Evolutionary conservation across 2,329 filamentous ascomycete genomes (phyloP).

Genomic region (Ophiosphaerella narmari): DNA sequence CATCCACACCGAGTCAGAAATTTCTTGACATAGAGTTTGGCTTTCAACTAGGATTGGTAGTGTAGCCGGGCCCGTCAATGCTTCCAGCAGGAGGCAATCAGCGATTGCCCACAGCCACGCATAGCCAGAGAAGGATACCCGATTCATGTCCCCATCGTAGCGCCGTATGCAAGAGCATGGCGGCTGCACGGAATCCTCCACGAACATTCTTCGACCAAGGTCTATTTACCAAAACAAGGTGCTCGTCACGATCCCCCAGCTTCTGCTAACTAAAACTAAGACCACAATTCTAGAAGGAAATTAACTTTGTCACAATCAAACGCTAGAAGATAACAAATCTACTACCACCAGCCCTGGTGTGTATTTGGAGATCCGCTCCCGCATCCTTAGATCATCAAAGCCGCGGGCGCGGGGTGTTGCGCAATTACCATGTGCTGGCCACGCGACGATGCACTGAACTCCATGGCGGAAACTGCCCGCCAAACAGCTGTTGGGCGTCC

Average conservation of each 20-base stretch:
- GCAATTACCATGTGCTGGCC: constrained; percentile 6
- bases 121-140: neutral
- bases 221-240: neutral
- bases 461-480: neutral
- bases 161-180: neutral
- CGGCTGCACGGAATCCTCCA: constrained; percentile 1
- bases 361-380: neutral
- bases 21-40: constrained; percentile 16
- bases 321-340: neutral
- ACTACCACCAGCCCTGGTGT: neutral
- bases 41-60: constrained; percentile 10
- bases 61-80: neutral
- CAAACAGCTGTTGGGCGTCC: neutral
- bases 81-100: neutral
- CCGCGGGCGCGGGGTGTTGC: constrained; percentile 3
- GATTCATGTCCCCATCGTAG: neutral
- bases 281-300: neutral
- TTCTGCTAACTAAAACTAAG: neutral
- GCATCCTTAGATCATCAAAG: neutral
- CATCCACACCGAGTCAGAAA: constrained; percentile 19
- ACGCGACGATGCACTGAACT: neutral
- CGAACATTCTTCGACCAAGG: neutral
- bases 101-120: neutral
- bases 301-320: neutral
- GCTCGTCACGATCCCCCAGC: neutral